Percentiles rank a stretch among this genome's conserved stretches.
Conservation (phyloP, 2,329 filamentous ascomycete genomes). For the Colletotrichum echinochloae region DNA sequence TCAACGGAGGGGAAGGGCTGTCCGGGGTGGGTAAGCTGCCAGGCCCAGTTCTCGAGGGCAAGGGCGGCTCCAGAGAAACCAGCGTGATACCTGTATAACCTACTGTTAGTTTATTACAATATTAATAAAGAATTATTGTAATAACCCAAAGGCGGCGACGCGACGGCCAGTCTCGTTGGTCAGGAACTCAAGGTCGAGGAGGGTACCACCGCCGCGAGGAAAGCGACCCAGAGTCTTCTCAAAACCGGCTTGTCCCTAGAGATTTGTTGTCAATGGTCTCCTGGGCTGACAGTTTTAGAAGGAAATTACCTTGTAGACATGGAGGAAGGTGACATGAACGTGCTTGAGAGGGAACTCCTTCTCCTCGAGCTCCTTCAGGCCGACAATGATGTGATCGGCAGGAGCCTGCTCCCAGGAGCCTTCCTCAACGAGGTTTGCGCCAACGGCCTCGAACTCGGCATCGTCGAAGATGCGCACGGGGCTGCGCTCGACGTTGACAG, state of each 20-base stretch:
- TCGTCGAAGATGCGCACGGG: slow-evolving; percentile 74
- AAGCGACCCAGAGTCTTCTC: slow-evolving; percentile 83
- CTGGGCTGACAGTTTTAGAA: background rate
- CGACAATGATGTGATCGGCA: slow-evolving; percentile 76
- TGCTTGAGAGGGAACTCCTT: slow-evolving; percentile 80
- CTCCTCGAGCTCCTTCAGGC: slow-evolving; percentile 82
- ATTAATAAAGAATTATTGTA: too few species aligned
- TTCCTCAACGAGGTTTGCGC: slow-evolving; percentile 73
- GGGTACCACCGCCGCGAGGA: slow-evolving; percentile 78
- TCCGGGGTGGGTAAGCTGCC: slow-evolving; percentile 79
- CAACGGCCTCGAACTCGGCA: slow-evolving; percentile 70
- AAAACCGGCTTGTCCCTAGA: slow-evolving; percentile 81
- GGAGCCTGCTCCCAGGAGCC: slow-evolving; percentile 77
- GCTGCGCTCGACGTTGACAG: slow-evolving; percentile 74
- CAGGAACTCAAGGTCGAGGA: slow-evolving; percentile 91
- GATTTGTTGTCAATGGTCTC: slow-evolving; percentile 54
- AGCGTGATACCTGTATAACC: slow-evolving; percentile 78
- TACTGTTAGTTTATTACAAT: too few species aligned
- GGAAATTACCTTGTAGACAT: slow-evolving; percentile 66
- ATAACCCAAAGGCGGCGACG: slow-evolving; percentile 80
- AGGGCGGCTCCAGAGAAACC: slow-evolving; percentile 82
- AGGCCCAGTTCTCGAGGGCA: slow-evolving; percentile 84
- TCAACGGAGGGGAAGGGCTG: slow-evolving; percentile 74
- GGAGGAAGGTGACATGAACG: slow-evolving; percentile 77
- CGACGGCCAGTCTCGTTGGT: slow-evolving; percentile 76